A percentile compares a stretch with the other conserved stretches of the same genome.
phyloP scores from a whole-genome alignment of 371 early-diverging fungal species.

The Mucor lusitanicus region DNA sequence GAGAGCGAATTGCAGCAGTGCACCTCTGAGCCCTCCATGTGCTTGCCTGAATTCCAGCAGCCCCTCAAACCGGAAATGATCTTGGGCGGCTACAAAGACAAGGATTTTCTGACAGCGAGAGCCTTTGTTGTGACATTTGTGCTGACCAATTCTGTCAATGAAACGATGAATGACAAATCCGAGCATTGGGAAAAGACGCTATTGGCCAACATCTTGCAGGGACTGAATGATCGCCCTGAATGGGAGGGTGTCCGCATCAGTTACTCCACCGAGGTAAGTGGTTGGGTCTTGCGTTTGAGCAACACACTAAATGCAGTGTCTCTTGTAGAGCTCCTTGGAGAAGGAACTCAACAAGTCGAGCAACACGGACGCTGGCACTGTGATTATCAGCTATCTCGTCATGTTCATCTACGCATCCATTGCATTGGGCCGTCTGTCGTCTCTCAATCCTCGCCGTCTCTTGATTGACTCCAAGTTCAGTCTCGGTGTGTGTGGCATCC shows the following conservation, averaged over 20 bases:
- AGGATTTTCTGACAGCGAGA: constrained; percentile 45
- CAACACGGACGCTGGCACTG: constrained; percentile 66
- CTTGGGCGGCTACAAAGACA: constrained; percentile 63
- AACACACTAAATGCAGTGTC: neutral
- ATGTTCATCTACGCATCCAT: constrained; percentile 80
- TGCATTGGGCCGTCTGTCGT: constrained; percentile 59
- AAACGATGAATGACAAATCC: constrained; percentile 34
- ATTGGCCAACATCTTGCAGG: constrained; percentile 40
- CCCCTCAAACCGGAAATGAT: constrained; percentile 74
- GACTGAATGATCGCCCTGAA: constrained; percentile 43
- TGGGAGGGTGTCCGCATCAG: constrained; percentile 59
- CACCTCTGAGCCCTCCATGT: constrained; percentile 55
- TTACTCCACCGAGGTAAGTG: constrained; percentile 68
- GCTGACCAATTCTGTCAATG: constrained; percentile 61
- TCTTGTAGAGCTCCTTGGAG: constrained; percentile 59
- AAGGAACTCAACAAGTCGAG: constrained; percentile 69
- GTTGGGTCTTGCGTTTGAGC: neutral
- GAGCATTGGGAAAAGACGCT: constrained; percentile 69
- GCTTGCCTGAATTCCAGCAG: constrained; percentile 67
- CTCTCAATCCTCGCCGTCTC: constrained; percentile 51
- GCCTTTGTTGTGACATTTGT: constrained; percentile 73
- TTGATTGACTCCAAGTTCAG: constrained; percentile 72
- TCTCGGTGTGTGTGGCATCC: constrained; percentile 68
- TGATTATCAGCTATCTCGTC: constrained; percentile 65
- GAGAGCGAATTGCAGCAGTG: constrained; percentile 50